Conservation (phyloP, 2,329 filamentous ascomycete species). For the Diaporthe vaccinii region DNA sequence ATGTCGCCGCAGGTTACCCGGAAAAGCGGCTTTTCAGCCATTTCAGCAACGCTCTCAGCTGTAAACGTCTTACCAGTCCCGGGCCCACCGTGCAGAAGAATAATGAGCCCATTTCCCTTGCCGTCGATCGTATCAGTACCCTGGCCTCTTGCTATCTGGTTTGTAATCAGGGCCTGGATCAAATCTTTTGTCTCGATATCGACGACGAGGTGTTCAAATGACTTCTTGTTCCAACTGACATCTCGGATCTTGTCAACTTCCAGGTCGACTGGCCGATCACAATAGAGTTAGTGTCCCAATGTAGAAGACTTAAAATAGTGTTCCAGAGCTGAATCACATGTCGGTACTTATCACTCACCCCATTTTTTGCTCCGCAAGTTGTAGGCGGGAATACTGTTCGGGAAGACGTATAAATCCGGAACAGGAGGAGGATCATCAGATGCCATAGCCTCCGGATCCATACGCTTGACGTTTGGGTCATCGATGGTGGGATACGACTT, state of each 20-base stretch:
- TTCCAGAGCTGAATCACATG: not conserved
- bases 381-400: not conserved
- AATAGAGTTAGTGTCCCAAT: conserved; percentile 16
- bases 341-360: not conserved
- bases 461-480: not conserved
- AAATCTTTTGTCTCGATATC: conserved; percentile 42
- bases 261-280: not conserved
- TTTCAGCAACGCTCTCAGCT: no score
- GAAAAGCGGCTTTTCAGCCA: no score
- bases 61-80: no score
- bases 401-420: not conserved
- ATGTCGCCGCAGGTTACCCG: no score
- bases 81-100: no score
- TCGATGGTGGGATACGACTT: not conserved
- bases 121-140: conserved; percentile 48
- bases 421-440: not conserved
- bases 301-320: not conserved
- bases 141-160: conserved; percentile 39
- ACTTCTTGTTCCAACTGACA: conserved; percentile 37
- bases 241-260: conserved; percentile 32
- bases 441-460: not conserved
- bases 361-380: not conserved
- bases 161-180: conserved; percentile 44
- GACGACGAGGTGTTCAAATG: conserved; percentile 35
- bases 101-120: conserved; percentile 43